Conservation (phyloP, 2,329 filamentous ascomycete species). For the Paramyrothecium sp. region DNA sequence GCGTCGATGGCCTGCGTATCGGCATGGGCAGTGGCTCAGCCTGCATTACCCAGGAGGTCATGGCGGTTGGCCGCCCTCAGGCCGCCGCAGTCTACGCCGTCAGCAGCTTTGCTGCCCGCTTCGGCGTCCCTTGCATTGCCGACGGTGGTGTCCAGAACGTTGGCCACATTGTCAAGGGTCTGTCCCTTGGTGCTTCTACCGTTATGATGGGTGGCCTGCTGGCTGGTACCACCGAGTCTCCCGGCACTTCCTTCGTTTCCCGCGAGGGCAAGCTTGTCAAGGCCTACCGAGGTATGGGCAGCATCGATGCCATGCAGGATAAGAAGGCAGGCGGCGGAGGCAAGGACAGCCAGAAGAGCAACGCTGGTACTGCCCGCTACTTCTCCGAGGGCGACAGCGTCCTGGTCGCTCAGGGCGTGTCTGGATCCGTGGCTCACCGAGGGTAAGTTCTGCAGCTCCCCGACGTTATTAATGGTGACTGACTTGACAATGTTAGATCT, state of each 20-base stretch:
- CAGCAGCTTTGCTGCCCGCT: slow-evolving; percentile 82
- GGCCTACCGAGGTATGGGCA: slow-evolving; percentile 98
- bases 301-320: slow-evolving; percentile 99
- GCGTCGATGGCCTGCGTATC: slow-evolving; percentile 94
- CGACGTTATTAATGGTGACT: background rate
- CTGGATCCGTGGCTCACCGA: slow-evolving; percentile 77
- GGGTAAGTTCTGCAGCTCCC: slow-evolving; percentile 41
- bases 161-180: slow-evolving; percentile 97
- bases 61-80: slow-evolving; percentile 96
- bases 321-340: slow-evolving; percentile 82
- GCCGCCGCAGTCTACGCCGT: slow-evolving; percentile 91
- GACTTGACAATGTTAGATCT: slow-evolving; percentile 46
- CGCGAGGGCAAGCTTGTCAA: slow-evolving; percentile 98
- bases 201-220: slow-evolving; percentile 99
- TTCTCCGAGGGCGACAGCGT: slow-evolving; percentile 96
- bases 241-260: slow-evolving; percentile 93
- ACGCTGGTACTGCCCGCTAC: slow-evolving; percentile 95
- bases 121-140: slow-evolving; percentile 96
- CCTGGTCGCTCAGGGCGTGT: slow-evolving; percentile 94
- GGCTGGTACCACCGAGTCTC: slow-evolving; percentile 95
- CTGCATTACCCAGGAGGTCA: slow-evolving; percentile 99
- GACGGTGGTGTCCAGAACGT: slow-evolving; percentile 98
- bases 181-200: slow-evolving; percentile 88
- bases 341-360: slow-evolving; percentile 75
- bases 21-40: slow-evolving; percentile 98